Conservation (phyloP, 768 basidiomycete species). For the Termitomyces sp. region DNA sequence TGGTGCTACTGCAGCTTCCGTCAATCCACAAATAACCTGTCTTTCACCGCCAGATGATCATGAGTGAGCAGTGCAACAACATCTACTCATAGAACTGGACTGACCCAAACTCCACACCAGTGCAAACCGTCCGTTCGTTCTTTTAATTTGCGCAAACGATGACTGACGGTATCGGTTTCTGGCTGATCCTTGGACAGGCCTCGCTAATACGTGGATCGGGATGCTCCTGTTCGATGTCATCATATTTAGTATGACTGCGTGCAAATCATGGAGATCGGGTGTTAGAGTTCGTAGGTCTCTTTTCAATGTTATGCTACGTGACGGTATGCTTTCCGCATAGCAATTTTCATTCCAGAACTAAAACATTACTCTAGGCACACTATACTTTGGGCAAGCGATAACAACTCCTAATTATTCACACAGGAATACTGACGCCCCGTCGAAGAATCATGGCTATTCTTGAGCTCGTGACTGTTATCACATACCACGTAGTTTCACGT, state of each 20-base stretch:
- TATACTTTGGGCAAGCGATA: neutral
- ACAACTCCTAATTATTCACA: neutral
- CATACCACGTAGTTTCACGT: neutral
- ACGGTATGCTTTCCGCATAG: neutral
- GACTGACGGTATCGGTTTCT: too few species aligned
- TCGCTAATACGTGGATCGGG: constrained; percentile 34
- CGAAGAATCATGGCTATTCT: neutral
- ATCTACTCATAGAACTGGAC: too few species aligned
- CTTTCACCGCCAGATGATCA: too few species aligned
- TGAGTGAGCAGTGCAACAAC: too few species aligned
- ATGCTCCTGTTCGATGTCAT: constrained; percentile 33
- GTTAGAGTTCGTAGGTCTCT: neutral
- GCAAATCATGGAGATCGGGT: constrained; percentile 24
- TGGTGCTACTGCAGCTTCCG: too few species aligned
- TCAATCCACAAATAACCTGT: too few species aligned
- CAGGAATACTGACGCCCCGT: neutral
- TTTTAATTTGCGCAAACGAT: too few species aligned
- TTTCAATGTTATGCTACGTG: neutral
- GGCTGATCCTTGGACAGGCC: constrained; percentile 14
- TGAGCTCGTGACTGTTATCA: neutral
- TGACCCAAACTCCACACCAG: too few species aligned
- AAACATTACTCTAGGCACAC: neutral
- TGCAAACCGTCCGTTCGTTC: too few species aligned
- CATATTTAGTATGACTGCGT: constrained; percentile 35
- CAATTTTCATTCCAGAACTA: neutral